Conservation (phyloP, 805 yeast species). For the Saccharomycopsis oosterbeekiorum region DNA sequence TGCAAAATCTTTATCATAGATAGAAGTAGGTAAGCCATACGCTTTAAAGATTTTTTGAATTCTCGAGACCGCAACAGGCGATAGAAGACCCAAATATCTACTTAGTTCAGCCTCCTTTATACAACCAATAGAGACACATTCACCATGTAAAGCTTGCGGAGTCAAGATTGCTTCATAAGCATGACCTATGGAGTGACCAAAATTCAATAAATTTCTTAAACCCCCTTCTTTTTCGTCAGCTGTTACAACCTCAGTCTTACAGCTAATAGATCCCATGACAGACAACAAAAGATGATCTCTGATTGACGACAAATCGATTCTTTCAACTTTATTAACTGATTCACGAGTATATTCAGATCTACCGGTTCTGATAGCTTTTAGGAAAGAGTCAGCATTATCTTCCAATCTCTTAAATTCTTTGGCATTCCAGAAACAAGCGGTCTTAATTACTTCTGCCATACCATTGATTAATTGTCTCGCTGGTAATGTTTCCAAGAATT, state of each 20-base stretch:
- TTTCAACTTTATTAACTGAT: conserved; percentile 26
- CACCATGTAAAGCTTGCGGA: conserved; percentile 95
- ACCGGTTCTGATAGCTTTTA: conserved; percentile 46
- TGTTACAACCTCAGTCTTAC: conserved; percentile 90
- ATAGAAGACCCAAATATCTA: conserved; percentile 79
- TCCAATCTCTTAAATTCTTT: conserved; percentile 80
- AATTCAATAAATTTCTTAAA: conserved; percentile 80
- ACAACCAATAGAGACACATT: conserved; percentile 97
- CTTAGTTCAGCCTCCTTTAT: conserved; percentile 90
- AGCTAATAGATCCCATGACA: conserved; percentile 77
- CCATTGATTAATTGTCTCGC: conserved; percentile 94
- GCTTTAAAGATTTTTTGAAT: conserved; percentile 72
- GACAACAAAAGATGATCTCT: conserved; percentile 65
- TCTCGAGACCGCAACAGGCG: conserved; percentile 92
- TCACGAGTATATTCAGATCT: conserved; percentile 24
- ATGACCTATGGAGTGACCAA: conserved; percentile 96
- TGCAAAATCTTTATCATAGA: conserved; percentile 62
- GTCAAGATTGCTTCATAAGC: conserved; percentile 97
- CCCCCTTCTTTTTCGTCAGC: conserved; percentile 94
- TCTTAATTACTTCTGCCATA: conserved; percentile 95
- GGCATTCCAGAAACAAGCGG: conserved; percentile 97
- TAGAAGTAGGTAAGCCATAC: conserved; percentile 75
- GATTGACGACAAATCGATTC: conserved; percentile 59
- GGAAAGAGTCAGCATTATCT: conserved; percentile 56
- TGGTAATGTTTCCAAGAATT: conserved; percentile 81